These are phyloP conservation scores for Didymella glomerata DNA, from an alignment of 2,329 filamentous ascomycete species.

Conservation along the genomic window DNA sequence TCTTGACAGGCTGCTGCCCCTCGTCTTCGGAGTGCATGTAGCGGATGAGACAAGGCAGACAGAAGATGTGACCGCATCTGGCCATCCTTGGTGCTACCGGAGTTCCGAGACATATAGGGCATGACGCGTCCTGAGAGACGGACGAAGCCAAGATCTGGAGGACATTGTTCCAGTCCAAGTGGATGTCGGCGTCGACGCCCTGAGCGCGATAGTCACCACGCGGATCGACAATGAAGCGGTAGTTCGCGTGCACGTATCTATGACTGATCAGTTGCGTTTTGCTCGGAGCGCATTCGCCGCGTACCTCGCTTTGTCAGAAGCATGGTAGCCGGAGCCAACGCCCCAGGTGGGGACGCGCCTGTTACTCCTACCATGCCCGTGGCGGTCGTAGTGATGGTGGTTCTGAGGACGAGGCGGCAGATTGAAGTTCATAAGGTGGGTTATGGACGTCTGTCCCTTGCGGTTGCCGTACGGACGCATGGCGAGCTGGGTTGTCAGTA, in stretches of 20 bases:
- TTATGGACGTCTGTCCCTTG: slow-evolving; percentile 95
- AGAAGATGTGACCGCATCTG: slow-evolving; percentile 96
- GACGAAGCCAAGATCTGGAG: slow-evolving; percentile 90
- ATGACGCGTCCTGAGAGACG: slow-evolving; percentile 86
- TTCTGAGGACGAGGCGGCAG: slow-evolving; percentile 76
- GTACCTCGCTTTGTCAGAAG: slow-evolving; percentile 87
- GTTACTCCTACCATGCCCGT: slow-evolving; percentile 61
- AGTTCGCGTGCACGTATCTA: slow-evolving; percentile 93
- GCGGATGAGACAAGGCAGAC: slow-evolving; percentile 87
- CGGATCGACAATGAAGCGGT: slow-evolving; percentile 93
- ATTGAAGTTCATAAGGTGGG: slow-evolving; percentile 92
- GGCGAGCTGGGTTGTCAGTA: slow-evolving; percentile 59
- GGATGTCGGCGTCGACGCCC: slow-evolving; percentile 84
- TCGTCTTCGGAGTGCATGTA: slow-evolving; percentile 91
- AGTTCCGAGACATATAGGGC: slow-evolving; percentile 92
- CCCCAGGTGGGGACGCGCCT: slow-evolving; percentile 83
- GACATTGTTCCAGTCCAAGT: slow-evolving; percentile 89
- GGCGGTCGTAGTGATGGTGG: slow-evolving; percentile 60
- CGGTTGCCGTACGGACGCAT: slow-evolving; percentile 73
- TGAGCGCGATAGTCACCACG: slow-evolving; percentile 80
- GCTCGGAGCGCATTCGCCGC: slow-evolving; percentile 2
- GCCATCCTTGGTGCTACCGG: slow-evolving; percentile 97
- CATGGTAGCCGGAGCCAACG: slow-evolving; percentile 86
- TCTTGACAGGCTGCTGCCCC: slow-evolving; percentile 68
- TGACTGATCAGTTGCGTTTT: slow-evolving; percentile 12